Conservation (phyloP, 2,329 filamentous ascomycete genomes). For the Diaporthe destruens region DNA sequence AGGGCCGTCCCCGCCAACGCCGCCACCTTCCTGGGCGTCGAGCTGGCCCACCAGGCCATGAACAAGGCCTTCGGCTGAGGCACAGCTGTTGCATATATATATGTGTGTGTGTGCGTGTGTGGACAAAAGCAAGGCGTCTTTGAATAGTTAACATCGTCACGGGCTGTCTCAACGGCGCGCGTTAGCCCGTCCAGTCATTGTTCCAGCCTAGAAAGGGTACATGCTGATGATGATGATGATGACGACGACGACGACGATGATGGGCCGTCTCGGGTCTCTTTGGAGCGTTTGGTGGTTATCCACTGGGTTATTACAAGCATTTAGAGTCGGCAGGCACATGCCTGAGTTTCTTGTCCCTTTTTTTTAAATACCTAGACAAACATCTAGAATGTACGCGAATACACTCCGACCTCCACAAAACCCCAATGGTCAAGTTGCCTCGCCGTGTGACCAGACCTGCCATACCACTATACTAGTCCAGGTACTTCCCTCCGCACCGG, state of each 20-base stretch:
- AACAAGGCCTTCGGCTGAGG: constrained; percentile 74
- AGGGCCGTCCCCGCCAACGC: constrained; percentile 96
- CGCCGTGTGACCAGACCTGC: neutral
- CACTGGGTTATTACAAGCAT: constrained; percentile 4
- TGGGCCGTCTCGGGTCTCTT: neutral
- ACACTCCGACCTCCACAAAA: neutral
- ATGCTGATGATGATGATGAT: neutral
- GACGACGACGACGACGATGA: neutral
- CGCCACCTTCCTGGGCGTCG: constrained; percentile 90
- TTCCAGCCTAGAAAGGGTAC: neutral
- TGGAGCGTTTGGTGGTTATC: constrained; percentile 3
- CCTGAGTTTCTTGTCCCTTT: constrained; percentile 4
- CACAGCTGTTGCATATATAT: neutral
- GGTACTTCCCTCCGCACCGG: constrained; percentile 53
- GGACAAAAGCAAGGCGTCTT: neutral
- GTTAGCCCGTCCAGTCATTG: neutral
- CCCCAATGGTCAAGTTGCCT: neutral
- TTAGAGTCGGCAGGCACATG: constrained; percentile 8
- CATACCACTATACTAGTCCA: constrained; percentile 44
- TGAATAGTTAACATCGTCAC: neutral
- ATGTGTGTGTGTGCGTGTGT: neutral
- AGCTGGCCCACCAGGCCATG: constrained; percentile 87
- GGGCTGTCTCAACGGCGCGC: neutral
- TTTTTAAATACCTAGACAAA: neutral
- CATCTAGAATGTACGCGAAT: neutral